A percentile compares a stretch with the other conserved stretches of the same genome.
phyloP scores from a whole-genome alignment of 305 asterid genomes.

The Ilex paraguariensis region DNA sequence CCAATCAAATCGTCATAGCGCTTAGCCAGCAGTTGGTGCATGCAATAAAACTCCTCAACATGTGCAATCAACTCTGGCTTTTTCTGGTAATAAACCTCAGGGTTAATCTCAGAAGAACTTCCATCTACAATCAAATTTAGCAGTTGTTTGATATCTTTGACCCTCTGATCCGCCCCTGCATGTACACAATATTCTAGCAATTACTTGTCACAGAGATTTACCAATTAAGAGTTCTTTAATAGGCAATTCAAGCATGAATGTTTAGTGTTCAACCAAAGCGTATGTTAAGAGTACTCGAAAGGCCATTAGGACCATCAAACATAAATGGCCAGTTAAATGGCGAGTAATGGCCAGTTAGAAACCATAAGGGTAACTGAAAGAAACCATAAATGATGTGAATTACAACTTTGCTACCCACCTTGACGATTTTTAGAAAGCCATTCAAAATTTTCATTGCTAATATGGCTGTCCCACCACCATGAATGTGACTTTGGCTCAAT shows the following conservation, averaged over 20 bases:
- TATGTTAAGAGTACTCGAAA: neutral
- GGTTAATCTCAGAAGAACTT: constrained; percentile 17
- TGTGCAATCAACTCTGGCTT: constrained; percentile 39
- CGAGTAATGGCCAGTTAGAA: too few species aligned
- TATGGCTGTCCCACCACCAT: constrained; percentile 18
- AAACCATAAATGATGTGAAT: neutral
- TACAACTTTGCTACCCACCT: constrained; percentile 30
- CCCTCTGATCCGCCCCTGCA: constrained; percentile 54
- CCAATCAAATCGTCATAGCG: constrained; percentile 31
- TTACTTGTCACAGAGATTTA: neutral
- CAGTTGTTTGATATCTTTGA: constrained; percentile 29
- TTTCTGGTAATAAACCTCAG: constrained; percentile 15
- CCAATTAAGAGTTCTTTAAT: too few species aligned
- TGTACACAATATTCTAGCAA: neutral
- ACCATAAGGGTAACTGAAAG: neutral
- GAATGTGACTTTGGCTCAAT: constrained; percentile 30
- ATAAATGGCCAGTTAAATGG: too few species aligned
- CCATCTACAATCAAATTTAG: constrained; percentile 34
- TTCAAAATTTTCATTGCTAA: constrained; percentile 20
- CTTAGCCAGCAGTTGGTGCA: constrained; percentile 47
- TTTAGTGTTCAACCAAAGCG: neutral
- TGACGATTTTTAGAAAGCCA: constrained; percentile 48
- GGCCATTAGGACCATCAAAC: too few species aligned
- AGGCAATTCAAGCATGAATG: neutral
- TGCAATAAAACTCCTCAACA: constrained; percentile 39